These are phyloP conservation scores for Globisporangium lucens DNA, from an alignment of 352 stramenopile species.

Conservation along the genomic window DNA sequence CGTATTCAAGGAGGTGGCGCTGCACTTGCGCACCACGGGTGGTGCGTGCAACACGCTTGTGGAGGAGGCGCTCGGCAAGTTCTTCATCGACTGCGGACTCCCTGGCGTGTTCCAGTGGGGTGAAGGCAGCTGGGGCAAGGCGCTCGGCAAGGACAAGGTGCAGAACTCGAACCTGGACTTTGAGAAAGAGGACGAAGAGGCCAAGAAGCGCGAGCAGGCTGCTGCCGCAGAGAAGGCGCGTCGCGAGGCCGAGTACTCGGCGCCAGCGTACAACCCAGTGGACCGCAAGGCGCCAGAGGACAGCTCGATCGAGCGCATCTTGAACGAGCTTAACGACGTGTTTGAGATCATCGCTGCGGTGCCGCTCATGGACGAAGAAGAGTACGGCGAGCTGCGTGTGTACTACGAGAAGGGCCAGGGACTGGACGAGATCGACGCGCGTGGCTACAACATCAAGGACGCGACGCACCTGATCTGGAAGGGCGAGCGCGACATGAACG, in stretches of 20 bases:
- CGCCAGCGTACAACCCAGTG: constrained; percentile 53
- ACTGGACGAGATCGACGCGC: constrained; percentile 58
- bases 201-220: constrained; percentile 36
- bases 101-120: constrained; percentile 64
- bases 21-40: constrained; percentile 64
- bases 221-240: constrained; percentile 33
- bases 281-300: constrained; percentile 40
- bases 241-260: constrained; percentile 36
- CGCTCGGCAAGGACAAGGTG: constrained; percentile 49
- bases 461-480: constrained; percentile 58
- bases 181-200: constrained; percentile 49
- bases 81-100: constrained; percentile 68
- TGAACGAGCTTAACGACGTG: constrained; percentile 63
- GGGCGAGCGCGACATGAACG: constrained; percentile 59
- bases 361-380: constrained; percentile 64
- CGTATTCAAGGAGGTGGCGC: constrained; percentile 63
- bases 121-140: constrained; percentile 72
- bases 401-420: constrained; percentile 63
- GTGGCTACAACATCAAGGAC: constrained; percentile 54
- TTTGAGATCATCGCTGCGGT: constrained; percentile 70
- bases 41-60: constrained; percentile 77
- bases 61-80: constrained; percentile 65
- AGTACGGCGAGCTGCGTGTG: constrained; percentile 49
- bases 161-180: constrained; percentile 67
- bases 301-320: constrained; percentile 51